Base-by-base conservation (phyloP, 2,329 filamentous ascomycete genomes). In the Aureobasidium sp. region DNA sequence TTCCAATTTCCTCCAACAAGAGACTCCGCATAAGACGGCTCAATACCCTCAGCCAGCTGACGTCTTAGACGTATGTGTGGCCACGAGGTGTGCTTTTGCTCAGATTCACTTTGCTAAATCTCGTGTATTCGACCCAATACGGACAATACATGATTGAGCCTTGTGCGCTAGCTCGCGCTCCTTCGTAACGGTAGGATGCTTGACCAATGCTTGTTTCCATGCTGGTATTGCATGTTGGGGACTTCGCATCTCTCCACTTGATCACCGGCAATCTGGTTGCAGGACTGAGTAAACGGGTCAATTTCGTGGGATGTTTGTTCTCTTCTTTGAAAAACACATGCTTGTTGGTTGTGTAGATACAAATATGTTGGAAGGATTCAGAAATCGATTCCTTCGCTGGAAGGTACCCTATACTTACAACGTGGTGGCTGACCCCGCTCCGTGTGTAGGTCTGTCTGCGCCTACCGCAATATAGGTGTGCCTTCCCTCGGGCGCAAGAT, bases 341-440 rank as follows among this genome's bases (percentile, higher is more conserved):
- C 8, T 11, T 21, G 27, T 48, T 5, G 25, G 45, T 27, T 30
- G 45, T 14, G 8, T n/a, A 30, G 29, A 30, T 10, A 27, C n/a
- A 29, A 32, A 10, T 8, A 21, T 21, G 21, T 21, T 21, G 9
- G 6, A n/a, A 30, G 6, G 47, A 50, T 9, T 30, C 14, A 32
- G 30, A 36, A 32, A 50, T 34, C 30, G 6, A 54, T 54, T 54
- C 50, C 50, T 54, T 5, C 50, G 37, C 36, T 42, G 3, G 27
- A 11, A n/a, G 4, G 50, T 54, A 54, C 37, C 32, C 8, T 14
- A 13, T 53, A 54, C 49, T 37, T 42, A 42, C 14, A 54, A 54
- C 25, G 50, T 54, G 37, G 50, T 42, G 50, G 50, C 50, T 54
- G 37, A 54, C 50, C 50, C 50, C 50, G 50, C 50, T 42, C 29